These are phyloP conservation scores for Chrysanthemum seticuspe DNA, from an alignment of 129 eudicot genomes.

Conservation along the genomic window DNA sequence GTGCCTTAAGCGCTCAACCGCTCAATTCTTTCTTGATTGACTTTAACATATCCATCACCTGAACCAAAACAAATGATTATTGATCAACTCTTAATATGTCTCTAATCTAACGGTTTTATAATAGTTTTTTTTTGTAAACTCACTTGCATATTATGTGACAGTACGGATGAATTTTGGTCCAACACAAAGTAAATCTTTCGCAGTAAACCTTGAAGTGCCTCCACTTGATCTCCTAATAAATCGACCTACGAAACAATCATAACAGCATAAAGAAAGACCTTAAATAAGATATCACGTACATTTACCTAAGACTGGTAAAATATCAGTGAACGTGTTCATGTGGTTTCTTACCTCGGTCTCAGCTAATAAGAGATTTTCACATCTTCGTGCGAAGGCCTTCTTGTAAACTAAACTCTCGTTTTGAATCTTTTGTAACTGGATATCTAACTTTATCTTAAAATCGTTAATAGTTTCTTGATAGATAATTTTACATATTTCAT, in stretches of 20 bases:
- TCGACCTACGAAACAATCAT: constrained; percentile 46
- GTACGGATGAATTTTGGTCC: constrained; percentile 41
- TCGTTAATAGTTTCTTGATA: constrained; percentile 31
- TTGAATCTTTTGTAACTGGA: constrained; percentile 21
- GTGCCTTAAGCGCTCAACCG: neutral
- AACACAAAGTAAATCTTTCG: constrained; percentile 48
- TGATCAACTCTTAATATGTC: neutral
- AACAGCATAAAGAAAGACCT: neutral
- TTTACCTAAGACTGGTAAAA: neutral
- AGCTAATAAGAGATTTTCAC: constrained; percentile 60
- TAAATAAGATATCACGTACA: neutral
- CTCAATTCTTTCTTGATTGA: constrained; percentile 39
- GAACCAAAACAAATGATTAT: constrained; percentile 20
- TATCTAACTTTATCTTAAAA: neutral
- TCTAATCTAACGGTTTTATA: neutral
- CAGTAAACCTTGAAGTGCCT: constrained; percentile 53
- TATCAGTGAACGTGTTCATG: neutral
- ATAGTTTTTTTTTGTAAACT: neutral
- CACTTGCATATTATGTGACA: constrained; percentile 48
- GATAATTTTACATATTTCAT: constrained; percentile 32
- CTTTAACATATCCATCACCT: constrained; percentile 60
- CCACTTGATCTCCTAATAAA: constrained; percentile 83
- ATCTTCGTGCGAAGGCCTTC: constrained; percentile 57
- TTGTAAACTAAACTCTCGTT: constrained; percentile 44
- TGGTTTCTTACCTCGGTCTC: constrained; percentile 58